Evolutionary conservation across 768 basidiomycete genomes (phyloP), one percentile per base, ranked within the genome.

Genomic region (Auriscalpium microsporum): DNA sequence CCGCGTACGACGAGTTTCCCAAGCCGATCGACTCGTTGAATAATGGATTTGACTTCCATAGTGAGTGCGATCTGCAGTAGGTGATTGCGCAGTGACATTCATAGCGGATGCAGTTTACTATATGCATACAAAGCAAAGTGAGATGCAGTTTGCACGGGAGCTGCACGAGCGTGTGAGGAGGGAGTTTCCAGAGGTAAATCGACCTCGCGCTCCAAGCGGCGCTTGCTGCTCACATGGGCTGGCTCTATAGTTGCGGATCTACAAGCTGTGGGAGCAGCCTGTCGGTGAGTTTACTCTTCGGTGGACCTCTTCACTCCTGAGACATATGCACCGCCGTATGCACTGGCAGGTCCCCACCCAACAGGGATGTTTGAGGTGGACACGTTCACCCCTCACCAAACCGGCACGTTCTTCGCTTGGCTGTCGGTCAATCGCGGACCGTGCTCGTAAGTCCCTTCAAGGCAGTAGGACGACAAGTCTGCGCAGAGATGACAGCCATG

Each of bases 361-460:
- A 79, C 78, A 9, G 76, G 82, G 8, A 86, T 86, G 84, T 87
- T 87, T 62, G 79, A 87, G 64, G 77, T 86, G 56, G 80, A 87
- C 63, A 80, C 79, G 1, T 81, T 82, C 67, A 80, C 61, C 35
- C 85, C 85, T 10, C 82, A 81, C 60, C 80, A 87, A 63, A 86
- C 82, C 0, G 86, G 86, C 0, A 77, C 83, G 1, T 67, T 88
- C 11, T 86, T 87, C 63, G 74, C 80, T 4, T 88, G 80, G 79
- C 75, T 87, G 16, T 78, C 75, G 16, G 81, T 86, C 35, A 73
- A 86, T 65, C 78, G 84, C 8, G 86, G 86, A 10, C 81, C 84
- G 21, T 57, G 56, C 23, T 40, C 53, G 57, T 45, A 23, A 50
- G 45, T 44, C 16, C 6, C 28, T 28, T 28, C 28, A 2, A 28